A percentile compares a stretch with the other conserved stretches of the same genome.
Conservation (phyloP, 441 rosid species). For the Bruguiera hainesii region DNA sequence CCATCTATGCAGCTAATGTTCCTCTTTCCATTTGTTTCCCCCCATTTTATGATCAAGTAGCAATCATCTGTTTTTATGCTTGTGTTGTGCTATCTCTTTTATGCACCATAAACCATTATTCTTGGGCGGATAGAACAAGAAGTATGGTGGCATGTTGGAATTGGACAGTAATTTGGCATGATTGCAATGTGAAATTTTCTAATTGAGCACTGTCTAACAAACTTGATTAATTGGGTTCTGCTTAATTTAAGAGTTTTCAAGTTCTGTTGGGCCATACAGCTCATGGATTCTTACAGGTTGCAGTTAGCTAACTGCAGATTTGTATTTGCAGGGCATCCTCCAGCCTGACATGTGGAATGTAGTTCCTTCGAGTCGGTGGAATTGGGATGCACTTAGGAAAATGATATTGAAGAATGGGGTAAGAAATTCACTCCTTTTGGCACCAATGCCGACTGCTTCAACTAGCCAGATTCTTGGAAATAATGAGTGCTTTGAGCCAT, state of each 20-base stretch:
- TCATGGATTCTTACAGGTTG: background rate
- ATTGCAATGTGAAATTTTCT: background rate
- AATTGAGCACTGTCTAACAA: background rate
- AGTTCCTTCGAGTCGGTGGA: slow-evolving; percentile 64
- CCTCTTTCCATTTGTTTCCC: background rate
- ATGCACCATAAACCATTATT: background rate
- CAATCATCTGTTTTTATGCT: background rate
- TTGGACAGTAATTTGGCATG: background rate
- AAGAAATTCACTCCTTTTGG: slow-evolving; percentile 78
- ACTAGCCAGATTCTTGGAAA: slow-evolving; percentile 96
- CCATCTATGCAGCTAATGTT: background rate
- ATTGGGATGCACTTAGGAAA: slow-evolving; percentile 61
- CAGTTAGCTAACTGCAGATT: background rate
- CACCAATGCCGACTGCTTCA: slow-evolving; percentile 97
- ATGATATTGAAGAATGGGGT: slow-evolving; percentile 66
- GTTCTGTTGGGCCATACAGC: background rate
- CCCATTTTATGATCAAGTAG: background rate
- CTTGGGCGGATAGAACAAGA: too few species aligned
- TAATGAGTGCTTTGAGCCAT: slow-evolving; percentile 92
- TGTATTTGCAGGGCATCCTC: slow-evolving; percentile 58
- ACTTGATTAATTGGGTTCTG: background rate
- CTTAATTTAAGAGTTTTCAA: background rate
- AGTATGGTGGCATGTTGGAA: background rate
- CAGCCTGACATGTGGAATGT: slow-evolving; percentile 97
- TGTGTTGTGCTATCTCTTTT: background rate